These are phyloP conservation scores for Adansonia rubrostipa DNA, from an alignment of 441 rosid genomes.

Conservation along the genomic window DNA sequence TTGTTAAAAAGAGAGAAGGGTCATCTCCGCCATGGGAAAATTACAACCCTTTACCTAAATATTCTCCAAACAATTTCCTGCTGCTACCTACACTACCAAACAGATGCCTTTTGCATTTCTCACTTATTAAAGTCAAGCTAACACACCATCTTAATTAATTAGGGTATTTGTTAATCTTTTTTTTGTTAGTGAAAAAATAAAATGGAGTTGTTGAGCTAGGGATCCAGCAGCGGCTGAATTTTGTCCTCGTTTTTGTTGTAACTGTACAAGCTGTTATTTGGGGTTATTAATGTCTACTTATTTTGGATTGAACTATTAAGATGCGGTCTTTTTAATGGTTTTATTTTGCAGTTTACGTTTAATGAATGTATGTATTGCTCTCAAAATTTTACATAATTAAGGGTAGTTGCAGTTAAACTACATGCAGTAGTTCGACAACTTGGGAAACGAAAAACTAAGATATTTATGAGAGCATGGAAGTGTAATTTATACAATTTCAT, in stretches of 20 bases:
- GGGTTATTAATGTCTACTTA: background rate
- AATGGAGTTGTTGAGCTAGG: background rate
- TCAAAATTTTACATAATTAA: no score
- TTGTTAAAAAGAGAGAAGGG: background rate
- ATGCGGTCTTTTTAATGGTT: no score
- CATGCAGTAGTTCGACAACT: no score
- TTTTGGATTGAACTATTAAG: no score
- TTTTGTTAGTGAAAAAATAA: background rate
- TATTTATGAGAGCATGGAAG: no score
- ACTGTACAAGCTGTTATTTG: background rate
- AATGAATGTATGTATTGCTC: no score
- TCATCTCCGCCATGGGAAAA: conserved; percentile 31
- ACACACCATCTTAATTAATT: background rate
- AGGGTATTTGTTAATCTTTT: background rate
- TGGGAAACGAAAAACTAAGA: no score
- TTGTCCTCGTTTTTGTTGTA: background rate
- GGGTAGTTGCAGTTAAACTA: no score
- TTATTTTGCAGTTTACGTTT: no score
- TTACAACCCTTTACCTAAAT: conserved; percentile 10
- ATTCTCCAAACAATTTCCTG: background rate
- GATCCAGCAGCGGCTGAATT: background rate
- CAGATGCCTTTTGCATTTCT: background rate
- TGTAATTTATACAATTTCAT: no score
- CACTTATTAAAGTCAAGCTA: background rate
- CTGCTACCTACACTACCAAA: conserved; percentile 20